Evolutionary conservation across 2,329 filamentous ascomycete species (phyloP), one percentile per base, ranked within the genome.

Genomic region (Penicillium sp.): DNA sequence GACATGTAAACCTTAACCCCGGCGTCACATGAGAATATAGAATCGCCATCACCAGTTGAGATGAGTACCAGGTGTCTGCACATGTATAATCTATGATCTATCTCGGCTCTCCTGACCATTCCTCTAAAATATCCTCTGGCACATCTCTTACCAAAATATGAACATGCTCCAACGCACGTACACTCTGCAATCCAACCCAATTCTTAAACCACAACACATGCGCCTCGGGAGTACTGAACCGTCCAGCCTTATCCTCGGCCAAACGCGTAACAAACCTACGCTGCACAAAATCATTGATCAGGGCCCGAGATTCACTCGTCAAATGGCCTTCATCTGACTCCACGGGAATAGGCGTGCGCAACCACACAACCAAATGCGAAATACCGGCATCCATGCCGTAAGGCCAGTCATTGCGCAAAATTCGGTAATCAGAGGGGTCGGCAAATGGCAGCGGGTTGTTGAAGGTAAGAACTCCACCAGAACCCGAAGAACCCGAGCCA

Each of bases 141-240:
- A 79, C 80, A 71, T 79, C 78, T 51, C 73, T 74, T 1, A 85
- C 70, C 21, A 85, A 68, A 19, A 85, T 75, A 74, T 85, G 83
- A 7, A 85, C 74, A 74, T 85, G 83, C 63, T 85, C 83, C 31
- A 85, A 69, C 0, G 81, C 80, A 53, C 83, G 74, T 46, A 88
- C 84, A 63, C 83, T 86, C 71, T 87, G 85, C 70, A 87, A 65
- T 37, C 78, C 79, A 9, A 80, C 81, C 78, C 83, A 86, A 64
- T 87, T 88, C 77, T 86, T 87, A 67, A 87, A 88, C 85, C 85
- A 88, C 56, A 84, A 68, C 24, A 87, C 80, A 62, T 79, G 79
- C 21, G 78, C 78, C 22, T 66, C 60, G 46, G 72, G 75, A 43
- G 71, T 64, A 5, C 62, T 29, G 47, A 65, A 69, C 37, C 66